A percentile compares a stretch with the other conserved stretches of the same genome.
Conservation (phyloP, 257 asterid species). For the Ligustrum vulgare region DNA sequence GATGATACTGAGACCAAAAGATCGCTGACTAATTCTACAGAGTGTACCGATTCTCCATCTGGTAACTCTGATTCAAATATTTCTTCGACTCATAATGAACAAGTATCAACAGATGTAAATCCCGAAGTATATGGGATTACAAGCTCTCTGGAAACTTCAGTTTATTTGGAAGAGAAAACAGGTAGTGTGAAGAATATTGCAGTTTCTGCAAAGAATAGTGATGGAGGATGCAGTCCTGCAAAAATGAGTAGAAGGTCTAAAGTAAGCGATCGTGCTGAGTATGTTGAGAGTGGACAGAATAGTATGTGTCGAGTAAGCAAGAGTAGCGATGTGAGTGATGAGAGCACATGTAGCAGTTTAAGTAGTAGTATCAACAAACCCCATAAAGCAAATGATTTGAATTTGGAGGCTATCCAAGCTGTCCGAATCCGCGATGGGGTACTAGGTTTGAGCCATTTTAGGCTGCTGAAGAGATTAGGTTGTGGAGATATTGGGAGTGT, state of each 20-base stretch:
- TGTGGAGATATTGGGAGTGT: conserved; percentile 65
- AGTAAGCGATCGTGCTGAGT: conserved; percentile 28
- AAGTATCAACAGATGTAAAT: conserved; percentile 30
- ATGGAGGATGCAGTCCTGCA: conserved; percentile 28
- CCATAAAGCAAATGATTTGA: conserved; percentile 49
- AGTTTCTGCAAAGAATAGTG: conserved; percentile 41
- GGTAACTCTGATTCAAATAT: conserved; percentile 31
- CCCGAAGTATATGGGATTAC: conserved; percentile 21
- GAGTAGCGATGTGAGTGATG: conserved; percentile 48
- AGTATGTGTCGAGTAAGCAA: conserved; percentile 50
- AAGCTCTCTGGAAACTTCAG: conserved; percentile 26
- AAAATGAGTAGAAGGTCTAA: conserved; percentile 42
- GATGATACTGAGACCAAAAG: conserved; percentile 28
- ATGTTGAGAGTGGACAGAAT: conserved; percentile 46
- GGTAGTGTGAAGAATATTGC: conserved; percentile 38
- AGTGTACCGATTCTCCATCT: conserved; percentile 17
- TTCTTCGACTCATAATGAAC: conserved; percentile 27
- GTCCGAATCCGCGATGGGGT: conserved; percentile 41
- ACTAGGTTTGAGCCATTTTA: conserved; percentile 51
- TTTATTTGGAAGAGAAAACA: conserved; percentile 36
- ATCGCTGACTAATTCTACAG: conserved; percentile 15
- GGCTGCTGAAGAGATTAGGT: conserved; percentile 53
- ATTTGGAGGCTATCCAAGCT: conserved; percentile 55
- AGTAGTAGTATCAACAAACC: conserved; percentile 55
- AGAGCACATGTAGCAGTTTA: conserved; percentile 58